phyloP scores from a whole-genome alignment of 331 rosid genomes.

The Telfairia occidentalis region DNA sequence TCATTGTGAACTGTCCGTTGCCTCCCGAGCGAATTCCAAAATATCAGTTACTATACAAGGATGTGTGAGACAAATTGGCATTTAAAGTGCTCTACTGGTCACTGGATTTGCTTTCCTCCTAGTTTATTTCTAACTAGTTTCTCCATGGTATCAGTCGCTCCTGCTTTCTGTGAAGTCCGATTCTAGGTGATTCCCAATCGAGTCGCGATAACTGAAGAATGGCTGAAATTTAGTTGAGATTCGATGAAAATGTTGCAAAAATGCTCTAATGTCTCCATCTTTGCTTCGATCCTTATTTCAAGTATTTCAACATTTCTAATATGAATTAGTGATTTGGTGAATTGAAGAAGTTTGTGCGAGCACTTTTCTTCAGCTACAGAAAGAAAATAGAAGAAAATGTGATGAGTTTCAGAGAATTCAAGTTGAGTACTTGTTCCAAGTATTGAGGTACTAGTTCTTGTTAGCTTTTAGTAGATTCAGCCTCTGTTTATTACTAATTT shows the following conservation, averaged over 20 bases:
- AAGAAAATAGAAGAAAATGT: background rate
- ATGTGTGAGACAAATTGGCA: slow-evolving; percentile 23
- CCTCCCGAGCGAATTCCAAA: slow-evolving; percentile 60
- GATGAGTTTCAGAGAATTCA: background rate
- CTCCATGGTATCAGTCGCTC: background rate
- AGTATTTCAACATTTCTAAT: background rate
- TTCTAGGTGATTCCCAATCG: background rate
- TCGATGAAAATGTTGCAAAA: background rate
- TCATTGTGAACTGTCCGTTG: slow-evolving; percentile 69
- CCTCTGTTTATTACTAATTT: background rate
- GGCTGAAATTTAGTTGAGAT: background rate
- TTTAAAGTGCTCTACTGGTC: background rate
- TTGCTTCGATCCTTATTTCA: background rate
- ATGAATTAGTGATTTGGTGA: background rate
- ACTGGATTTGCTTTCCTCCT: background rate
- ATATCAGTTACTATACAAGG: slow-evolving; percentile 62
- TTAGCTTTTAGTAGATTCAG: background rate
- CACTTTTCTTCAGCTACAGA: background rate
- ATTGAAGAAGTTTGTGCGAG: background rate
- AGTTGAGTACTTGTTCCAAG: background rate
- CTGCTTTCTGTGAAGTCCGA: background rate
- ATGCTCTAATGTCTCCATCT: background rate
- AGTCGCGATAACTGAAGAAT: background rate
- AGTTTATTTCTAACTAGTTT: background rate
- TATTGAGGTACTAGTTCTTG: background rate